phyloP scores from a whole-genome alignment of 805 yeast genomes.

The Lipomyces anomalus region DNA sequence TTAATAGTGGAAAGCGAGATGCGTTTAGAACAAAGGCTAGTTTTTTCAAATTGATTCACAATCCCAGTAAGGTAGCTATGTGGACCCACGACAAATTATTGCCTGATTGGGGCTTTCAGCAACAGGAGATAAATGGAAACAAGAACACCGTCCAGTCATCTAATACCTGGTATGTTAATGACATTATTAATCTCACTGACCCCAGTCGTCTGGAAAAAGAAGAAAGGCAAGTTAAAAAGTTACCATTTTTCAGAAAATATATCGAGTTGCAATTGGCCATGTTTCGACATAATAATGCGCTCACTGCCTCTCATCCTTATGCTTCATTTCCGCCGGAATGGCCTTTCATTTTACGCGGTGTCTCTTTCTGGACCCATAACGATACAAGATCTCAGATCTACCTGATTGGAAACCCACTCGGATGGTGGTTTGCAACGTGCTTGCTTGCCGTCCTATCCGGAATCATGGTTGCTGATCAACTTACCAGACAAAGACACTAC shows the following conservation, averaged over 20 bases:
- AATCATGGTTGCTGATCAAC: conserved; percentile 63
- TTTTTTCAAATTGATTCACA: conserved; percentile 66
- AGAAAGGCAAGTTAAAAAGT: conserved; percentile 55
- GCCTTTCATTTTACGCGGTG: conserved; percentile 88
- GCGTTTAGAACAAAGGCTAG: conserved; percentile 65
- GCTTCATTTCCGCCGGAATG: conserved; percentile 87
- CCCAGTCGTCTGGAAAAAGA: conserved; percentile 47
- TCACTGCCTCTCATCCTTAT: conserved; percentile 87
- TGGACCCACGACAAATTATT: conserved; percentile 80
- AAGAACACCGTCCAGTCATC: conserved; percentile 64
- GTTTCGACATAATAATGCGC: conserved; percentile 88
- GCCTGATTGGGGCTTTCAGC: conserved; percentile 93
- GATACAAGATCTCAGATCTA: conserved; percentile 67
- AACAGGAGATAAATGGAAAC: conserved; percentile 93
- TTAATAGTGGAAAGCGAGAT: conserved; percentile 48
- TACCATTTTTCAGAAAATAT: conserved; percentile 83
- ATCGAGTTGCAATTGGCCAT: conserved; percentile 78
- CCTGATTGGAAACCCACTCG: conserved; percentile 83
- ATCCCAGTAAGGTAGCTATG: conserved; percentile 83
- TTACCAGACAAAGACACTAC: conserved; percentile 68
- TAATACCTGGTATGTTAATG: conserved; percentile 72
- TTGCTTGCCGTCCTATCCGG: conserved; percentile 60
- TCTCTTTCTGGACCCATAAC: conserved; percentile 88
- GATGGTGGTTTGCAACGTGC: conserved; percentile 79
- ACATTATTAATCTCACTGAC: conserved; percentile 58